A percentile compares a stretch with the other conserved stretches of the same genome.
Evolutionary conservation across 1,284 basidiomycete species (phyloP).

Genomic region (Marasmius oreades): DNA sequence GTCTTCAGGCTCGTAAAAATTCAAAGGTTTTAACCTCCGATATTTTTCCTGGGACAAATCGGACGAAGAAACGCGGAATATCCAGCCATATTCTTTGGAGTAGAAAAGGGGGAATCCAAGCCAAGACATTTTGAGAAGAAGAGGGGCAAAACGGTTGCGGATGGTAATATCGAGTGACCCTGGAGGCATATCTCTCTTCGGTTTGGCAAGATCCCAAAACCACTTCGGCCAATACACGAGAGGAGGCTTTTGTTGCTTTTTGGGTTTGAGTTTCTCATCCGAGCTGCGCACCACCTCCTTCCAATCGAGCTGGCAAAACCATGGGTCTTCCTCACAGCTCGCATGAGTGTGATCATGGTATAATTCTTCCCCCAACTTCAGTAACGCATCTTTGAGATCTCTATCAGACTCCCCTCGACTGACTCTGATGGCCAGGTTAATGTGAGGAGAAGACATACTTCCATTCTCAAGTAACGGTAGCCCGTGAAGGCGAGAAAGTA

Average conservation of each 20-base stretch:
- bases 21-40: slow-evolving; percentile 39
- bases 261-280: slow-evolving; percentile 22
- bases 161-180: slow-evolving; percentile 85
- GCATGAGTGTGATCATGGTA: slow-evolving; percentile 14
- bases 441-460: slow-evolving; percentile 25
- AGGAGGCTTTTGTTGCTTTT: slow-evolving; percentile 30
- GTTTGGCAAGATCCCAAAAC: slow-evolving; percentile 90
- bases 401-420: slow-evolving; percentile 22
- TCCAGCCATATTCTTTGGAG: slow-evolving; percentile 91
- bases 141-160: slow-evolving; percentile 79
- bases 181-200: slow-evolving; percentile 59
- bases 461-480: slow-evolving; percentile 26
- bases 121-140: slow-evolving; percentile 89
- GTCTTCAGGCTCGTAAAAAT: slow-evolving; percentile 64
- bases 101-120: slow-evolving; percentile 81
- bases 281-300: slow-evolving; percentile 17
- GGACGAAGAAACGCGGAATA: slow-evolving; percentile 66
- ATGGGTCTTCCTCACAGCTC: slow-evolving; percentile 30
- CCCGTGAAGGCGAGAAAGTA: slow-evolving; percentile 31
- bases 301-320: slow-evolving; percentile 60
- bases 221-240: slow-evolving; percentile 81
- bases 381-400: slow-evolving; percentile 17
- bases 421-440: slow-evolving; percentile 28
- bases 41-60: slow-evolving; percentile 9
- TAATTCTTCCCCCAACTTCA: slow-evolving; percentile 24